Base-by-base conservation (phyloP, 192 early-diverging fungal species). In the Rhizophagus sp. region DNA sequence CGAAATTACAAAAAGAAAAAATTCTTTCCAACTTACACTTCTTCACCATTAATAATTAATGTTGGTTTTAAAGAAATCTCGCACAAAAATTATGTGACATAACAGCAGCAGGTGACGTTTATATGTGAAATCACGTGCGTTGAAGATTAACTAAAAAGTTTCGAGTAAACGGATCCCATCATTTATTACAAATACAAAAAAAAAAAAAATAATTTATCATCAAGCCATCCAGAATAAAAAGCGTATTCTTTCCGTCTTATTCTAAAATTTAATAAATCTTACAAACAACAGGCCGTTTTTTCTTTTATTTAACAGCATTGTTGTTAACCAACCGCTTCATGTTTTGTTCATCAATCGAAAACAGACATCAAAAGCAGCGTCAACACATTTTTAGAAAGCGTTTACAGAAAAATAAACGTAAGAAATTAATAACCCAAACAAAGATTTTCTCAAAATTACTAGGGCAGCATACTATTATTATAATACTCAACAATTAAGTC, bases 241-340 rank as follows among this genome's bases (percentile, higher is more conserved):
- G 19, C 6, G 19, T 57, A 22, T 22, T 7, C 6, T 22, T 52
- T 57, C 52, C 19, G 52, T 22, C 17, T 57, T 57, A 57, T 6
- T 17, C 17, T 22, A 57, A 57, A 17, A 57, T 17, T 22, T 57
- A 5, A 57, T 19, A 19, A 17, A 57, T 22, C 4, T 57, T 57
- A 57, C 11, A 57, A 57, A 57, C 52, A 57, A 57, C 52, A 57
- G 52, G 52, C 52, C 52, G 52, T 57, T 57, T 57, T 47, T 57
- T 57, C 52, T 57, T 57, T 57, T 57, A 57, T 57, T 57, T 22
- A 57, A 57, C 52, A 57, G 52, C 52, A 57, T 57, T 57, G 52
- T 70, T 70, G 68, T 39, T n/a, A 70, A 70, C 34, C 73, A 62
- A 39, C 75, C 62, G 27, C 75, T 76, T 76, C 75, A 76, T 76